Evolutionary conservation across 345 rosid species (phyloP).

Genomic region (Eucalyptus albens): DNA sequence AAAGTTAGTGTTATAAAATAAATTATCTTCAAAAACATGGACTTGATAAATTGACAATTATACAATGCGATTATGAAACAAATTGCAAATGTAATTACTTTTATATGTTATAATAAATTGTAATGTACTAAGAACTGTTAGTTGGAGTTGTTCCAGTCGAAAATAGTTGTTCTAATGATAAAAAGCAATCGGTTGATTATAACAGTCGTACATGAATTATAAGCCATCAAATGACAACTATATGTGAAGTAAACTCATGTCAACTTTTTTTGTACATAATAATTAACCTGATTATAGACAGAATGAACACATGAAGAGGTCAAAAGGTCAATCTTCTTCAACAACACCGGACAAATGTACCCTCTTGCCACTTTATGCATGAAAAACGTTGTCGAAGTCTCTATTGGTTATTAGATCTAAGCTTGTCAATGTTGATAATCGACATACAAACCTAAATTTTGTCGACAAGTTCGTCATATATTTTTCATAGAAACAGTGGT

Average conservation of each 20-base stretch:
- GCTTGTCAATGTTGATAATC: neutral
- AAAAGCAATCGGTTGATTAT: neutral
- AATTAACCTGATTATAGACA: neutral
- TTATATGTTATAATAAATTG: neutral
- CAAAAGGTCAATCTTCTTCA: neutral
- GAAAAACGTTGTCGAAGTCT: neutral
- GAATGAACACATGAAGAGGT: neutral
- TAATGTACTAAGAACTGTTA: neutral
- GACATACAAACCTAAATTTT: neutral
- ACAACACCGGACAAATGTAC: neutral
- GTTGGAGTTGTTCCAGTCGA: neutral
- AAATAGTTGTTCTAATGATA: neutral
- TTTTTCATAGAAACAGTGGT: no score
- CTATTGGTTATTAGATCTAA: neutral
- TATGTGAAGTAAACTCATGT: neutral
- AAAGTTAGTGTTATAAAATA: neutral
- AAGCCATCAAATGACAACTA: neutral
- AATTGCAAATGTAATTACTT: neutral
- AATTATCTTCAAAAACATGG: neutral
- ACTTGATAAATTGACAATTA: neutral
- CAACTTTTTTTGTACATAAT: neutral
- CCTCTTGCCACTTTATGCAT: neutral
- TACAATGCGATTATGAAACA: neutral
- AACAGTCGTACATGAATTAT: neutral
- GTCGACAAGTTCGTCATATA: no score